These are phyloP conservation scores for Metarhizium brunneum DNA, from an alignment of 2,329 filamentous ascomycete species.

Conservation along the genomic window DNA sequence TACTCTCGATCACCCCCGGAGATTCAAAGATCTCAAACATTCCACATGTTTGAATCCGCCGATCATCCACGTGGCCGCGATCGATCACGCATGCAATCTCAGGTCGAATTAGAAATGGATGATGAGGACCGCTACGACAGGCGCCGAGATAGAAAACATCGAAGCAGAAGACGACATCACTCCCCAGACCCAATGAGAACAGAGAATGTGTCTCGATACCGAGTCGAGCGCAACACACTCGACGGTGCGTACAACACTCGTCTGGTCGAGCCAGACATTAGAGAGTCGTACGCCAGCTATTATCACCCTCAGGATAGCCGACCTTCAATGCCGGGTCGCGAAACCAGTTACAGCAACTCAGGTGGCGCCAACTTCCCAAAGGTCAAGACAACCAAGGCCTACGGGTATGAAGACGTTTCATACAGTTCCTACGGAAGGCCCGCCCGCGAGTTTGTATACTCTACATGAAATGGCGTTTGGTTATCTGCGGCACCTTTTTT, in stretches of 20 bases:
- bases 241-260: conserved; percentile 20
- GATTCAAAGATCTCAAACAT: conserved; percentile 25
- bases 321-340: conserved; percentile 21
- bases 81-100: conserved; percentile 27
- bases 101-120: conserved; percentile 24
- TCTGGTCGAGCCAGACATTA: conserved; percentile 14
- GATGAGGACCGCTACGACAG: conserved; percentile 23
- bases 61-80: conserved; percentile 25
- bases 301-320: conserved; percentile 17
- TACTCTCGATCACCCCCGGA: conserved; percentile 19
- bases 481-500: not conserved
- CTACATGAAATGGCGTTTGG: conserved; percentile 12
- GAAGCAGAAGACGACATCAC: conserved; percentile 24
- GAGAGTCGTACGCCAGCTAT: conserved; percentile 15
- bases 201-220: conserved; percentile 19
- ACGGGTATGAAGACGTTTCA: conserved; percentile 19
- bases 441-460: conserved; percentile 16
- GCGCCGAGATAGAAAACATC: conserved; percentile 23
- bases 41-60: conserved; percentile 14
- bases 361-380: conserved; percentile 17
- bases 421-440: conserved; percentile 20
- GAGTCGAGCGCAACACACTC: conserved; percentile 20
- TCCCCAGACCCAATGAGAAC: conserved; percentile 21
- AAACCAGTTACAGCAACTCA: conserved; percentile 20
- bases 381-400: conserved; percentile 25